Evolutionary conservation across 345 rosid species (phyloP), one percentile per base, ranked within the genome.

Genomic region (Passiflora organensis): DNA sequence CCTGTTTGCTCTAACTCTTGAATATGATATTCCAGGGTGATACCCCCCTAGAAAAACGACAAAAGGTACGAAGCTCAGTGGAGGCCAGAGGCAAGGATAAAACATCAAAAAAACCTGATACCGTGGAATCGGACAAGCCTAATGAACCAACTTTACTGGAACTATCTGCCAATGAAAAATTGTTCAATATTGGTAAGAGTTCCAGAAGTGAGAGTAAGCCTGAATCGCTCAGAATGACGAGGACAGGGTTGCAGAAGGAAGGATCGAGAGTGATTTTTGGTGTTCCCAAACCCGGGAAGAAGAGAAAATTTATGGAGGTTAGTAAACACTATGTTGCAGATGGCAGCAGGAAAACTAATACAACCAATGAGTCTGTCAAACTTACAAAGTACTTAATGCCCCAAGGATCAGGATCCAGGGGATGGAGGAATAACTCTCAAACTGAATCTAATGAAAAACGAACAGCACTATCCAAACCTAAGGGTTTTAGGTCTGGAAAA

Each of bases 271-370:
- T 78, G 56, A 55, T 82, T 48, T 80, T 85, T 63, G 99, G 99
- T 44, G 85, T 94, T 61, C 99, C 99, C 39, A 89, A 87, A 71
- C 99, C 97, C 57, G 97, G 99, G 60, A 94, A 89, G 79, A 94
- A 85, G 65, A 78, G 89, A 69, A 94, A 94, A 73, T 89, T 89
- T 65, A 94, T 94, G 97, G 97, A 94, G 39, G 99, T 94, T 47
- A 89, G 99, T 81, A 87, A 83, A 68, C 99, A 89, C 63, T 89
- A 85, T 48, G 78, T 77, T 70, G 81, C 79, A 41, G 86, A 74
- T 67, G 64, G 74, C 25, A 69, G 69, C 63, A 60, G 65, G 48
- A 76, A 73, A 74, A 65, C 56, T 24, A 70, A 62, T 21, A 84
- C 79, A 61, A 41, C 78, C 45, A 82, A 73, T 65, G 95, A 82